These are phyloP conservation scores for Chrysoporthe cubensis DNA, from an alignment of 2,329 filamentous ascomycete species.

Conservation along the genomic window DNA sequence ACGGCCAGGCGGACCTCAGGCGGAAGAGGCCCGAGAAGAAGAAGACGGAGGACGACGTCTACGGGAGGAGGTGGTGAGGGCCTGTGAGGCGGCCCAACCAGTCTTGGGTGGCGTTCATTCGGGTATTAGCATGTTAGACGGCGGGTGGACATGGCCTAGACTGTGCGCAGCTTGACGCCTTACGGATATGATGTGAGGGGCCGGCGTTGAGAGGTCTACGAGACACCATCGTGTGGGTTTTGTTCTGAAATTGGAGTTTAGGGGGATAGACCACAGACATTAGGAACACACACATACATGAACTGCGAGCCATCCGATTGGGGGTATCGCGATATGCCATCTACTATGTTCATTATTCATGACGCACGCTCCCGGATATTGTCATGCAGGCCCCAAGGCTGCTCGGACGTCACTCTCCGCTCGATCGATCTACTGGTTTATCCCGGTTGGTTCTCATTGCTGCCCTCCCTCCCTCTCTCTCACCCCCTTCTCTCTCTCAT, in stretches of 20 bases:
- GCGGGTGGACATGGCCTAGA: background rate
- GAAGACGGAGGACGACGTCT: constrained; percentile 44
- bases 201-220: background rate
- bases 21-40: constrained; percentile 34
- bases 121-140: background rate
- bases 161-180: background rate
- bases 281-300: background rate
- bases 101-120: too few species aligned
- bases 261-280: background rate
- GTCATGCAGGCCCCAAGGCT: background rate
- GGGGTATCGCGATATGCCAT: constrained; percentile 1
- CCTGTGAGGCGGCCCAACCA: too few species aligned
- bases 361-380: background rate
- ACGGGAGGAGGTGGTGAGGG: constrained; percentile 46
- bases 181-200: background rate
- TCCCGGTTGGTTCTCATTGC: background rate
- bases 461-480: background rate
- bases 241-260: background rate
- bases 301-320: background rate
- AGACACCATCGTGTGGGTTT: background rate
- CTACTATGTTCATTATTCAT: constrained; percentile 6
- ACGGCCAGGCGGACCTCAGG: constrained; percentile 22
- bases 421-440: background rate
- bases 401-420: too few species aligned
- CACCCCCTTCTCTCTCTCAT: background rate